These are phyloP conservation scores for Wickerhamomyces silvicola DNA, from an alignment of 805 yeast genomes.

Conservation along the genomic window DNA sequence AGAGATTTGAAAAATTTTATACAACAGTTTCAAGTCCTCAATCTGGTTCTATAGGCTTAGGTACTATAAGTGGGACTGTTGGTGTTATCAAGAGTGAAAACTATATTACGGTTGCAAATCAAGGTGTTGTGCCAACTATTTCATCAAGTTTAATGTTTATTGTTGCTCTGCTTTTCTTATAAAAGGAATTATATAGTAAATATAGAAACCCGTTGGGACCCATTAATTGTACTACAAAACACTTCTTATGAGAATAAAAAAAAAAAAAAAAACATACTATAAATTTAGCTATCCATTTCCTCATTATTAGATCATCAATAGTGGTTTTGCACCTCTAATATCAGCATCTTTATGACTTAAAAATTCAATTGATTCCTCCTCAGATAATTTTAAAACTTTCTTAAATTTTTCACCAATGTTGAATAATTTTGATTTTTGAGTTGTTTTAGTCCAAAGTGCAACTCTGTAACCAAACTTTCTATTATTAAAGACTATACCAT, in stretches of 20 bases:
- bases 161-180: constrained; percentile 13
- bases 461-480: constrained; percentile 78
- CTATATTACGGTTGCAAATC: constrained; percentile 27
- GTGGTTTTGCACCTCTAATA: constrained; percentile 21
- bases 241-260: no score
- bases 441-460: constrained; percentile 89
- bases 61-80: constrained; percentile 60
- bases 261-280: neutral
- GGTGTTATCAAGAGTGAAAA: constrained; percentile 52
- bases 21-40: constrained; percentile 40
- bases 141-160: constrained; percentile 14
- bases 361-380: constrained; percentile 76
- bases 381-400: constrained; percentile 71
- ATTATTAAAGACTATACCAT: constrained; percentile 87
- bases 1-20: constrained; percentile 43
- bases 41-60: constrained; percentile 74
- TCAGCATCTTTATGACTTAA: constrained; percentile 42
- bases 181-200: neutral
- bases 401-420: constrained; percentile 84
- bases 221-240: no score
- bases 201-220: neutral
- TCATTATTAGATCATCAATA: constrained; percentile 17
- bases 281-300: neutral
- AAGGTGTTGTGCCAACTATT: constrained; percentile 5
- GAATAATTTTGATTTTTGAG: constrained; percentile 54